Evolutionary conservation across 2,329 filamentous ascomycete genomes (phyloP).

Genomic region (Fragosphaeria purpurea): DNA sequence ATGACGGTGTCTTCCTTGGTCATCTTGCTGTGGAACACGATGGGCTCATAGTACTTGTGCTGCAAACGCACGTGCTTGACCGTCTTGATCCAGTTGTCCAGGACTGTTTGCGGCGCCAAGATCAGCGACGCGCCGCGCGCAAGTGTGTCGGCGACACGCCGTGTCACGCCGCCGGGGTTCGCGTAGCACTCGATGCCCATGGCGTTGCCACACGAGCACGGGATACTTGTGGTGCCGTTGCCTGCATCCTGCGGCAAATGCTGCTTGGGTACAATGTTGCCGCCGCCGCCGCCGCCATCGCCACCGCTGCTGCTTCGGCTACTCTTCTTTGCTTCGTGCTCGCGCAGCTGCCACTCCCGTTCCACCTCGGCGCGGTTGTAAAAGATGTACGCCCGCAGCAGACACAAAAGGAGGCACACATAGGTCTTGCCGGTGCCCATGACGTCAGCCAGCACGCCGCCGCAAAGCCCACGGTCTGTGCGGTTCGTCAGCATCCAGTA

Average conservation of each 20-base stretch:
- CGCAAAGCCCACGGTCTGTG: slow-evolving; percentile 10
- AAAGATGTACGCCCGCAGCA: slow-evolving; percentile 12
- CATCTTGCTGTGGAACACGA: slow-evolving; percentile 12
- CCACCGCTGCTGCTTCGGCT: slow-evolving; percentile 5
- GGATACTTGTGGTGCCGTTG: background rate
- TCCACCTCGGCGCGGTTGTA: slow-evolving; percentile 15
- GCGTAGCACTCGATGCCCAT: slow-evolving; percentile 17
- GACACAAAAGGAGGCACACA: slow-evolving; percentile 11
- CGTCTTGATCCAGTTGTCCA: slow-evolving; percentile 15
- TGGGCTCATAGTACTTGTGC: slow-evolving; percentile 13
- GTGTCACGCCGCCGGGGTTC: slow-evolving; percentile 13
- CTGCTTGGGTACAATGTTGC: slow-evolving; percentile 8
- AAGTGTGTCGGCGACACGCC: slow-evolving; percentile 12
- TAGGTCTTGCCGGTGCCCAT: slow-evolving; percentile 17
- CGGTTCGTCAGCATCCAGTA: slow-evolving; percentile 16
- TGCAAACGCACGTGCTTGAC: slow-evolving; percentile 10
- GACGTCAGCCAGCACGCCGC: slow-evolving; percentile 16
- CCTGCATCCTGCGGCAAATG: slow-evolving; percentile 1
- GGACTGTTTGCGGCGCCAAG: slow-evolving; percentile 13
- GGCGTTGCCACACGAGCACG: slow-evolving; percentile 13
- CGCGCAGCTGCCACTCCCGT: slow-evolving; percentile 14
- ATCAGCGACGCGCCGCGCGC: slow-evolving; percentile 14
- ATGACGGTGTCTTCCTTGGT: slow-evolving; percentile 11
- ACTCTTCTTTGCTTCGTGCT: slow-evolving; percentile 9
- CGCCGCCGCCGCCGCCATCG: slow-evolving; percentile 6